Conservation (phyloP, 2,329 filamentous ascomycete genomes). For the Chaetomium globosum region DNA sequence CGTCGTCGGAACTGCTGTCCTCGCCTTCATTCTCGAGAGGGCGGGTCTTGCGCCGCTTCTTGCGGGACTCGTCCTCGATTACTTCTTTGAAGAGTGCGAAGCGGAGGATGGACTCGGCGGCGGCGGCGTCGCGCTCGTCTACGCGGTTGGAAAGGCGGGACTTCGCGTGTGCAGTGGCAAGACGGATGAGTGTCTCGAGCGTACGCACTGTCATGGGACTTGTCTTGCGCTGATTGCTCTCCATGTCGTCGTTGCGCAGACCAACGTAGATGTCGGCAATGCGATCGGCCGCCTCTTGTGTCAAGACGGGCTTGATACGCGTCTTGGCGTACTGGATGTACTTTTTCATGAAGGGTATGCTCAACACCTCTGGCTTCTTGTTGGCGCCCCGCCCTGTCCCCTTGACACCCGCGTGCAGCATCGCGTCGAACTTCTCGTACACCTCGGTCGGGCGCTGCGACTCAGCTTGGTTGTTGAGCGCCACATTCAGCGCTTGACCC, state of each 20-base stretch:
- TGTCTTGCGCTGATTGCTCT: constrained; percentile 89
- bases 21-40: constrained; percentile 62
- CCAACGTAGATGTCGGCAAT: constrained; percentile 90
- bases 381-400: constrained; percentile 71
- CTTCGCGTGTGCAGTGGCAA: constrained; percentile 95
- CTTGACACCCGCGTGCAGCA: constrained; percentile 91
- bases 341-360: constrained; percentile 98
- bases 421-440: constrained; percentile 93
- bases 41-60: constrained; percentile 75
- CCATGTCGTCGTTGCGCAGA: constrained; percentile 91
- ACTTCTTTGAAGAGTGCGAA: constrained; percentile 98
- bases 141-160: constrained; percentile 83
- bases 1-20: constrained; percentile 62
- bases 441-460: constrained; percentile 80
- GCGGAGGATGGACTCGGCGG: constrained; percentile 85
- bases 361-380: constrained; percentile 83
- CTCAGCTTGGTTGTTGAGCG: constrained; percentile 74
- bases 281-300: constrained; percentile 86
- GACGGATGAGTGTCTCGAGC: constrained; percentile 94
- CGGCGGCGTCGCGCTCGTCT: constrained; percentile 83
- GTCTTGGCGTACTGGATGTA: constrained; percentile 98
- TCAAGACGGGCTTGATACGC: constrained; percentile 84
- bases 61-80: constrained; percentile 74
- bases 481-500: constrained; percentile 82
- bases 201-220: constrained; percentile 96